Percentiles rank a stretch among this genome's conserved stretches.
Evolutionary conservation across 345 rosid species (phyloP).

Genomic region (Hibiscus syriacus): DNA sequence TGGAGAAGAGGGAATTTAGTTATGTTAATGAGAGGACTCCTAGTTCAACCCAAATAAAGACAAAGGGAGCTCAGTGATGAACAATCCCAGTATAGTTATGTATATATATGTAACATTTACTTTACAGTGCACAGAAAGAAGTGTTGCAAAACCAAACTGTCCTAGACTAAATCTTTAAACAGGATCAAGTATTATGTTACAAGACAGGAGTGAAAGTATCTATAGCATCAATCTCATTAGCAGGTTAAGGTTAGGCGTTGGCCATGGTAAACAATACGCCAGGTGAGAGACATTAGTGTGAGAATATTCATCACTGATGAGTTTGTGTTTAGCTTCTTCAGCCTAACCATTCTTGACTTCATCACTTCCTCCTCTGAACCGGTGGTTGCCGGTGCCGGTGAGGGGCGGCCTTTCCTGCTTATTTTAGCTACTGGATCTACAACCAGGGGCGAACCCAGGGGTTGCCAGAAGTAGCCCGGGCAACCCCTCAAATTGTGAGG

Average conservation of each 20-base stretch:
- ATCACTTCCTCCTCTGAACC: conserved; percentile 20
- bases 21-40: conserved; percentile 13
- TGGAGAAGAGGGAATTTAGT: conserved; percentile 21
- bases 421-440: no score
- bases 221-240: no score
- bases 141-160: neutral
- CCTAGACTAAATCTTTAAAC: neutral
- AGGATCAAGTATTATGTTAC: neutral
- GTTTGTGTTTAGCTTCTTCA: conserved; percentile 54
- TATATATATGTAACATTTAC: no score
- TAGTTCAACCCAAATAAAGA: neutral
- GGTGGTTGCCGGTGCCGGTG: neutral
- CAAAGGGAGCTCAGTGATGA: neutral
- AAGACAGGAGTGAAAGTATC: neutral
- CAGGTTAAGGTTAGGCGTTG: conserved; percentile 29
- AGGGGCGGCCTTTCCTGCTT: no score
- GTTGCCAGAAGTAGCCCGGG: no score
- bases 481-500: no score
- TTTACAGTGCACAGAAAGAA: neutral
- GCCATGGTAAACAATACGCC: conserved; percentile 58
- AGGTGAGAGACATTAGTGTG: conserved; percentile 52
- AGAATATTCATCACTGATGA: conserved; percentile 53
- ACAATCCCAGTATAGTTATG: no score
- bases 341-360: no score
- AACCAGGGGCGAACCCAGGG: no score